A percentile compares a stretch with the other conserved stretches of the same genome.
phyloP scores from a whole-genome alignment of 2,329 filamentous ascomycete species.

The Talaromyces islandicus region DNA sequence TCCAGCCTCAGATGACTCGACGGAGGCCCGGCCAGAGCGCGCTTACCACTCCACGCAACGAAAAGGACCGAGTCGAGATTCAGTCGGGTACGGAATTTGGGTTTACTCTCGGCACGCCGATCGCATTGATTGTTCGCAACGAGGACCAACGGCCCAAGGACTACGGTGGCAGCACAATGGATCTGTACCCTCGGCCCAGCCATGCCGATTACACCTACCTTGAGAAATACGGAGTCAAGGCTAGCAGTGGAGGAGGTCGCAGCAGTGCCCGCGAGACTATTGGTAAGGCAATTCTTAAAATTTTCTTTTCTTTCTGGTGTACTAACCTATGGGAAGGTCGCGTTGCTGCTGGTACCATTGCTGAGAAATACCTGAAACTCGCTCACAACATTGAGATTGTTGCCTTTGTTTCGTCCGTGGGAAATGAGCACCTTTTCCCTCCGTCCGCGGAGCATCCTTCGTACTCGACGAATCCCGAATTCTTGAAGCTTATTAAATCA shows the following conservation, averaged over 20 bases:
- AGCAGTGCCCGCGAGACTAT: slow-evolving; percentile 95
- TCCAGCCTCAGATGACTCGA: slow-evolving; percentile 91
- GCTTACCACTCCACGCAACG: slow-evolving; percentile 86
- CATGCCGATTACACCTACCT: slow-evolving; percentile 97
- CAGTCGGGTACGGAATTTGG: slow-evolving; percentile 90
- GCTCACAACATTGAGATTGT: slow-evolving; percentile 85
- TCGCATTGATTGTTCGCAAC: slow-evolving; percentile 80
- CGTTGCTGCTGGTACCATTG: slow-evolving; percentile 85
- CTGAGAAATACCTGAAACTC: slow-evolving; percentile 81
- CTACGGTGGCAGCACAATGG: slow-evolving; percentile 85
- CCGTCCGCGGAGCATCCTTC: slow-evolving; percentile 62
- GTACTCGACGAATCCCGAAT: slow-evolving; percentile 69
- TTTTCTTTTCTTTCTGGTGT: not conserved
- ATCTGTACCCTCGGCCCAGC: slow-evolving; percentile 80
- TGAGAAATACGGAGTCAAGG: slow-evolving; percentile 94
- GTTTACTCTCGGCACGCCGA: slow-evolving; percentile 82
- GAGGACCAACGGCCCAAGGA: slow-evolving; percentile 90
- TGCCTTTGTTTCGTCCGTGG: slow-evolving; percentile 82
- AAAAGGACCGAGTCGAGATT: slow-evolving; percentile 87
- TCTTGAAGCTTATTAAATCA: slow-evolving; percentile 65
- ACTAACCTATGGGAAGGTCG: slow-evolving; percentile 47
- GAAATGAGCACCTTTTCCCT: slow-evolving; percentile 70
- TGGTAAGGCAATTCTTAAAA: slow-evolving; percentile 41
- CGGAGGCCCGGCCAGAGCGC: slow-evolving; percentile 82
- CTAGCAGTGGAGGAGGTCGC: slow-evolving; percentile 80